A percentile compares a stretch with the other conserved stretches of the same genome.
These are phyloP conservation scores for Eucalyptus marginata DNA, from an alignment of 345 rosid species.

Conservation along the genomic window DNA sequence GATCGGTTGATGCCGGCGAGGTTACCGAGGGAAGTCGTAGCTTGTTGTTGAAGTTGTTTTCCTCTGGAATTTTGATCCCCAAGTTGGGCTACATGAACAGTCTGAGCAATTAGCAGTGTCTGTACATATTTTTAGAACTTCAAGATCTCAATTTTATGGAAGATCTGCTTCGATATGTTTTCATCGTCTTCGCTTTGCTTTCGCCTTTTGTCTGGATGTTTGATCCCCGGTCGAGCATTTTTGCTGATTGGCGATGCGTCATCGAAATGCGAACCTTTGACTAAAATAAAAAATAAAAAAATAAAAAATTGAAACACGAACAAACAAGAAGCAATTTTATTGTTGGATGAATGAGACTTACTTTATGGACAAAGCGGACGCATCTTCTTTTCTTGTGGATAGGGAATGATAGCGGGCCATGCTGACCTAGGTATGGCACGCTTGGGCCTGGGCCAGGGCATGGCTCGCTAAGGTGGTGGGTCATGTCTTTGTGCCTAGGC, in stretches of 20 bases:
- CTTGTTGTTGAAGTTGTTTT: not conserved
- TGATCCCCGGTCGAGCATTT: not conserved
- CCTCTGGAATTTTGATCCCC: not conserved
- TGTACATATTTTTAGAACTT: not conserved
- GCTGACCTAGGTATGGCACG: no score
- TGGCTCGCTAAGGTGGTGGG: no score
- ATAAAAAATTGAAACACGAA: no score
- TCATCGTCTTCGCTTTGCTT: not conserved
- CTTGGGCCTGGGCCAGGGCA: no score
- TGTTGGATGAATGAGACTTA: no score
- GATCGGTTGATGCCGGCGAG: not conserved
- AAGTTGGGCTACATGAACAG: not conserved
- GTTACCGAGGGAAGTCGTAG: not conserved
- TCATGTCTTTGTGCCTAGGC: no score
- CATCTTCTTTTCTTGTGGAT: no score
- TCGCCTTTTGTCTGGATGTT: not conserved
- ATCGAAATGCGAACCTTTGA: no score
- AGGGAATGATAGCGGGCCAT: no score
- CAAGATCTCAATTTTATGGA: not conserved
- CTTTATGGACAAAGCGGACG: no score
- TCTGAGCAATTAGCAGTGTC: not conserved
- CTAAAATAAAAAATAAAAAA: fast-evolving
- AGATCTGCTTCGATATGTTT: not conserved
- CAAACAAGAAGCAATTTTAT: no score
- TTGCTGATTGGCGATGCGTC: not conserved